Evolutionary conservation across 345 rosid species (phyloP).

Genomic region (Salix purpurea): DNA sequence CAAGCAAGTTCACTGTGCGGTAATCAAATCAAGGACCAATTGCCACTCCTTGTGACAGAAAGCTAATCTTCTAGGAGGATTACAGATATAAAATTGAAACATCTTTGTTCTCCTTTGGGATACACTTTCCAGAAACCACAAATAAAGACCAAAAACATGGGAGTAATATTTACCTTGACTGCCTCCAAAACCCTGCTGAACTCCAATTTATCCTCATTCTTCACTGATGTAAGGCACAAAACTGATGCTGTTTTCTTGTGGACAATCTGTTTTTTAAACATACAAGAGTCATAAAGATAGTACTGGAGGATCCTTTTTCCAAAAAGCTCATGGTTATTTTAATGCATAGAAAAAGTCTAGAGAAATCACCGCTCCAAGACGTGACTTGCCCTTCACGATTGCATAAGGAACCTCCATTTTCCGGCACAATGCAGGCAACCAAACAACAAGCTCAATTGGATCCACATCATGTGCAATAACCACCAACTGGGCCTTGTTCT

Average conservation of each 20-base stretch:
- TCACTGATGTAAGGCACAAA: slow-evolving; percentile 67
- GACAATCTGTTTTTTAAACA: slow-evolving; percentile 41
- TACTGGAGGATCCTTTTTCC: too few relatives aligned
- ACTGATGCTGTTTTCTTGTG: slow-evolving; percentile 71
- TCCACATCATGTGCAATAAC: slow-evolving; percentile 84
- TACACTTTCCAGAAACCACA: background rate
- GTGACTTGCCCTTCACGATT: slow-evolving; percentile 74
- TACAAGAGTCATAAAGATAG: too few relatives aligned
- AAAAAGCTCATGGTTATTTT: too few relatives aligned
- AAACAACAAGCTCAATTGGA: slow-evolving; percentile 80
- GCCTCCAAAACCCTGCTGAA: slow-evolving; percentile 73
- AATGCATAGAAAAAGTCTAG: background rate
- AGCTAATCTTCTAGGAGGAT: background rate
- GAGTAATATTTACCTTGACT: slow-evolving; percentile 46
- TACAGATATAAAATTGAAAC: background rate
- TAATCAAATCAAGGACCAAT: background rate
- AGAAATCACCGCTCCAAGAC: slow-evolving; percentile 57
- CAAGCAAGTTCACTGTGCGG: background rate
- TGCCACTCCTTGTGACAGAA: background rate
- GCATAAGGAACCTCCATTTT: slow-evolving; percentile 86
- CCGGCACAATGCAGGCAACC: slow-evolving; percentile 84
- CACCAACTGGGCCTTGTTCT: slow-evolving; percentile 76
- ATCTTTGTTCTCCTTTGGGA: background rate
- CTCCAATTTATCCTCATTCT: slow-evolving; percentile 75
- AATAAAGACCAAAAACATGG: background rate